Percentiles rank a stretch among this genome's conserved stretches.
phyloP scores from a whole-genome alignment of 1,139 yeast genomes.

The Maudiozyma humilis region DNA sequence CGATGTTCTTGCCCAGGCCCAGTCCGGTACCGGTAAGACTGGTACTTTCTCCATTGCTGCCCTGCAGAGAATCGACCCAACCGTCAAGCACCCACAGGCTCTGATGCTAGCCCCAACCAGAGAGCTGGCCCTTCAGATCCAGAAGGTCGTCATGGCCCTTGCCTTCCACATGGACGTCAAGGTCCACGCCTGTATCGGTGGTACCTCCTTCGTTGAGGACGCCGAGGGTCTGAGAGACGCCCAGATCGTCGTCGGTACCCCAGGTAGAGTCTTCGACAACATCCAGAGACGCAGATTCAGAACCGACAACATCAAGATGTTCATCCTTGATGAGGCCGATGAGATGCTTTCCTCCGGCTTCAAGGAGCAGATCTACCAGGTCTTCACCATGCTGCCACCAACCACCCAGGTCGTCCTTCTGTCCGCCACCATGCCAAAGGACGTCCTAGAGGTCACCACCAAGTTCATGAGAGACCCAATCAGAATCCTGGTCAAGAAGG shows the following conservation, averaged over 20 bases:
- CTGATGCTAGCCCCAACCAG: constrained; percentile 97
- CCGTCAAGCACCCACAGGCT: constrained; percentile 71
- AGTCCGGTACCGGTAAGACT: constrained; percentile 99
- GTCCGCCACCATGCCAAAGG: constrained; percentile 97
- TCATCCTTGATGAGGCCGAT: constrained; percentile 91
- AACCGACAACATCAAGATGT: constrained; percentile 69
- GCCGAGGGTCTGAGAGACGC: constrained; percentile 83
- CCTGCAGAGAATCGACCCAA: constrained; percentile 81
- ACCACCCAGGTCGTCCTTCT: constrained; percentile 92
- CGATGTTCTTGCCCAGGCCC: constrained; percentile 98
- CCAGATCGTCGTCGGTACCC: constrained; percentile 92
- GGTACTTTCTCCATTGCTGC: constrained; percentile 98
- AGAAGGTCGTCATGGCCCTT: constrained; percentile 87
- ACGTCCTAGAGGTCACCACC: constrained; percentile 86
- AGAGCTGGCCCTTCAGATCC: constrained; percentile 96
- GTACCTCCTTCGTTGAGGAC: constrained; percentile 88
- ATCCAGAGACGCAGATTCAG: constrained; percentile 64
- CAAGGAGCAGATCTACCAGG: constrained; percentile 86
- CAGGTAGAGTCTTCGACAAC: constrained; percentile 88
- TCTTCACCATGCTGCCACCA: constrained; percentile 71
- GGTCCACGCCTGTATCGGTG: constrained; percentile 98
- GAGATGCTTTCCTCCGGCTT: constrained; percentile 70
- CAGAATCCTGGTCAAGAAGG: constrained; percentile 81
- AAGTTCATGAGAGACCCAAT: constrained; percentile 90
- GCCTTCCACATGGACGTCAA: constrained; percentile 90